phyloP scores from a whole-genome alignment of 768 basidiomycete genomes.

The Tremella mesenterica region DNA sequence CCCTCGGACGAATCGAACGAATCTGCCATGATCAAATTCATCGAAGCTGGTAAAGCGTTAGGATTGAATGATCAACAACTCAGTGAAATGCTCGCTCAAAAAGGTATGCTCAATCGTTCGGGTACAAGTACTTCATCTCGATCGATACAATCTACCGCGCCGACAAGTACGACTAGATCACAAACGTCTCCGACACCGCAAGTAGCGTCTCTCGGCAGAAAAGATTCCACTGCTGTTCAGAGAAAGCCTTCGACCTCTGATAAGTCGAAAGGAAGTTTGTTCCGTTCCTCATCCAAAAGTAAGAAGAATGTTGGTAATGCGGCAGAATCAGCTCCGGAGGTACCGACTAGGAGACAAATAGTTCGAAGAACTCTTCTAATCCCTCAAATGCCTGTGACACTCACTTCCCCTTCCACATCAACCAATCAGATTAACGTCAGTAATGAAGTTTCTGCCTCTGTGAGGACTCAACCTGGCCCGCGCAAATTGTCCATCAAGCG shows the following conservation, averaged over 20 bases:
- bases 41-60: slow-evolving; percentile 27
- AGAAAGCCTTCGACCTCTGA: slow-evolving; percentile 2
- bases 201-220: neutral
- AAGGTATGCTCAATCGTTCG: slow-evolving; percentile 18
- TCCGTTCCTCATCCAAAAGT: slow-evolving; percentile 23
- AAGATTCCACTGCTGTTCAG: neutral
- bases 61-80: slow-evolving; percentile 26
- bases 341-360: slow-evolving; percentile 3
- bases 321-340: neutral
- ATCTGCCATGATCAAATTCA: slow-evolving; percentile 23
- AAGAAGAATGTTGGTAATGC: slow-evolving; percentile 7
- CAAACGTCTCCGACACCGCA: slow-evolving; percentile 1
- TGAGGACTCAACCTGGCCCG: neutral
- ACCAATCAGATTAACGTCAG: no score
- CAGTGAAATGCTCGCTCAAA: slow-evolving; percentile 23
- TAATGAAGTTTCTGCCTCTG: slow-evolving; percentile 2
- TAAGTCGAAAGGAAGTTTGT: slow-evolving; percentile 18
- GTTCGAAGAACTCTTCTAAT: slow-evolving; percentile 21
- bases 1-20: slow-evolving; percentile 7
- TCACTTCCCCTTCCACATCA: neutral
- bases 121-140: slow-evolving; percentile 1
- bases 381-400: slow-evolving; percentile 5
- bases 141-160: neutral
- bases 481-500: slow-evolving; percentile 35
- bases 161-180: neutral